Evolutionary conservation across 805 yeast genomes (phyloP).

Genomic region (Myxozyma sirexii): DNA sequence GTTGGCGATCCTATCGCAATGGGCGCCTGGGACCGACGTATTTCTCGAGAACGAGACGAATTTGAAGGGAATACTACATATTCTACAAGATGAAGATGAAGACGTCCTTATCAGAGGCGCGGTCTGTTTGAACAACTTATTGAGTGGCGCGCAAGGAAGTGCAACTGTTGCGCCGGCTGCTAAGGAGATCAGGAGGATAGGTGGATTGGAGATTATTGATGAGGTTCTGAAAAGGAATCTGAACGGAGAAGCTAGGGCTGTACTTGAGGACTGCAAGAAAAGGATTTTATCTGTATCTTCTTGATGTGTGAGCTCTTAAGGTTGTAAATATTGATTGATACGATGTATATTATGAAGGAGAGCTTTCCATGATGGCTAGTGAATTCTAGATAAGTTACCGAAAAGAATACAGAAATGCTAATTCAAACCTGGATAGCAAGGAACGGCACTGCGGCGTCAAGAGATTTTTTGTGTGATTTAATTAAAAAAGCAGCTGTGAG

Average conservation of each 20-base stretch:
- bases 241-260: not conserved
- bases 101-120: constrained; percentile 39
- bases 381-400: no score
- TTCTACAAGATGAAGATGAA: constrained; percentile 36
- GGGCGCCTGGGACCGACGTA: constrained; percentile 42
- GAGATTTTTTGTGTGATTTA: no score
- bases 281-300: not conserved
- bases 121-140: constrained; percentile 35
- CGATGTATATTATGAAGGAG: no score
- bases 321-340: not conserved
- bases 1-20: constrained; percentile 45
- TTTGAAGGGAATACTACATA: constrained; percentile 34
- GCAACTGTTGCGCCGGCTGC: constrained; percentile 4
- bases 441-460: no score
- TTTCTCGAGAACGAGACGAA: constrained; percentile 39
- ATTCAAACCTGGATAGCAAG: no score
- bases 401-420: no score
- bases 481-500: no score
- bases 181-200: not conserved
- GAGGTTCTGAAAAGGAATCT: not conserved
- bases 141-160: constrained; percentile 9
- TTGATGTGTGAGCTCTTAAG: not conserved
- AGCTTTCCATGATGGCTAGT: no score
- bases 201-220: not conserved
- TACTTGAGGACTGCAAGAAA: constrained; percentile 1